A percentile compares a stretch with the other conserved stretches of the same genome.
Conservation (phyloP, 208 protist genomes). For the Wallacemonas rigidus region DNA sequence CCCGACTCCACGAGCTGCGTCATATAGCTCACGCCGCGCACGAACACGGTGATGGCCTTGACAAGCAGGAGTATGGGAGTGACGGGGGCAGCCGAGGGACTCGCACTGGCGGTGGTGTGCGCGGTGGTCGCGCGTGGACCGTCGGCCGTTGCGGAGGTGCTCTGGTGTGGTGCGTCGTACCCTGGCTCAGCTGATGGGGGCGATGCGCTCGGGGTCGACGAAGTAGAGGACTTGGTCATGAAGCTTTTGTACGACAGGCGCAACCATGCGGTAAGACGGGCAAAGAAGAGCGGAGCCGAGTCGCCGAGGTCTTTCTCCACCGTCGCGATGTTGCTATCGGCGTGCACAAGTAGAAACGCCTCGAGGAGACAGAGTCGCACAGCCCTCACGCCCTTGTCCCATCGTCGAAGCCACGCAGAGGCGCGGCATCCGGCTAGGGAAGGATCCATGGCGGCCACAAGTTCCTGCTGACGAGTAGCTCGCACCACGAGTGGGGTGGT, state of each 20-base stretch:
- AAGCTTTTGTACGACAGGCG: constrained; percentile 65
- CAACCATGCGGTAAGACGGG: constrained; percentile 83
- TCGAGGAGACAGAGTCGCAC: constrained; percentile 64
- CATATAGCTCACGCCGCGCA: constrained; percentile 74
- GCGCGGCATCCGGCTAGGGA: constrained; percentile 49
- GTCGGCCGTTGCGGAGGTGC: neutral
- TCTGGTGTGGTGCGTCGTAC: no score
- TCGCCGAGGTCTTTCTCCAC: constrained; percentile 78
- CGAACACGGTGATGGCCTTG: constrained; percentile 64
- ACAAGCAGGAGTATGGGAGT: constrained; percentile 53
- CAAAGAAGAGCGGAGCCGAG: constrained; percentile 77
- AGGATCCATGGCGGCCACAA: constrained; percentile 31
- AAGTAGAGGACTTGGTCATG: constrained; percentile 1
- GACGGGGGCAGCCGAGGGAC: neutral
- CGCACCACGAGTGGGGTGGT: neutral
- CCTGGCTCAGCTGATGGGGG: no score
- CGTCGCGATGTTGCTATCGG: constrained; percentile 55
- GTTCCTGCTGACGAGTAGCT: constrained; percentile 8
- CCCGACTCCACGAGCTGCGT: constrained; percentile 82
- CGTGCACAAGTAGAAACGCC: constrained; percentile 65
- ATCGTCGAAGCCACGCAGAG: constrained; percentile 58
- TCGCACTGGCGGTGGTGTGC: neutral
- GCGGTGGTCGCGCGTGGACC: neutral
- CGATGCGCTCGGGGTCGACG: neutral
- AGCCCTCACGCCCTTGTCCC: constrained; percentile 58